Evolutionary conservation across 768 basidiomycete genomes (phyloP).

Genomic region (Mycena venus): DNA sequence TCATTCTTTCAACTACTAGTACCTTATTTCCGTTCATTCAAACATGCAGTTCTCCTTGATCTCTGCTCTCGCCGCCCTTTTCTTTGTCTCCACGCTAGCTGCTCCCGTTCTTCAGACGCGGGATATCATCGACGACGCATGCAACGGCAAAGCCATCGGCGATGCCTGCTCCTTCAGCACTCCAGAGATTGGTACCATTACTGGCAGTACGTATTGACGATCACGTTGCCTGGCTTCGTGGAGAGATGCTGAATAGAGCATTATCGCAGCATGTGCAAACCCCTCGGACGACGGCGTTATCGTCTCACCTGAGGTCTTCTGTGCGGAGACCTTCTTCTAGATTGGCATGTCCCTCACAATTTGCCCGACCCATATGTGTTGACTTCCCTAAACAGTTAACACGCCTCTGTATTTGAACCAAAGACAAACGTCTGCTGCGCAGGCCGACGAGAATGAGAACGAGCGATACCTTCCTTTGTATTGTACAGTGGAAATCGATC

Average conservation of each 20-base stretch:
- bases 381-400: conserved; percentile 7
- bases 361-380: not conserved
- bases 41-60: conserved; percentile 8
- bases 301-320: conserved; percentile 7
- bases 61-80: not conserved
- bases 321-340: conserved; percentile 6
- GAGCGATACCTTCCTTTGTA: conserved; percentile 5
- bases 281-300: conserved; percentile 8
- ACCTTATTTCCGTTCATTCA: not conserved
- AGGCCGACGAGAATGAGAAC: conserved; percentile 5
- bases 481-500: not conserved
- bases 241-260: conserved; percentile 5
- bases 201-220: conserved; percentile 11
- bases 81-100: conserved; percentile 7
- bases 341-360: conserved; percentile 5
- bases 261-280: conserved; percentile 5
- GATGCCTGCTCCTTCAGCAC: conserved; percentile 15
- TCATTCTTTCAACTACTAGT: conserved; percentile 14
- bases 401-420: conserved; percentile 3
- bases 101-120: conserved; percentile 7
- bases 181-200: conserved; percentile 9
- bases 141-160: conserved; percentile 11
- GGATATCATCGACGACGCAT: conserved; percentile 12
- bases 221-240: not conserved
- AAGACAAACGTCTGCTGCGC: conserved; percentile 3